A percentile compares a stretch with the other conserved stretches of the same genome.
Conservation (phyloP, 1,284 basidiomycete species). For the Sanghuangporus weigelae region DNA sequence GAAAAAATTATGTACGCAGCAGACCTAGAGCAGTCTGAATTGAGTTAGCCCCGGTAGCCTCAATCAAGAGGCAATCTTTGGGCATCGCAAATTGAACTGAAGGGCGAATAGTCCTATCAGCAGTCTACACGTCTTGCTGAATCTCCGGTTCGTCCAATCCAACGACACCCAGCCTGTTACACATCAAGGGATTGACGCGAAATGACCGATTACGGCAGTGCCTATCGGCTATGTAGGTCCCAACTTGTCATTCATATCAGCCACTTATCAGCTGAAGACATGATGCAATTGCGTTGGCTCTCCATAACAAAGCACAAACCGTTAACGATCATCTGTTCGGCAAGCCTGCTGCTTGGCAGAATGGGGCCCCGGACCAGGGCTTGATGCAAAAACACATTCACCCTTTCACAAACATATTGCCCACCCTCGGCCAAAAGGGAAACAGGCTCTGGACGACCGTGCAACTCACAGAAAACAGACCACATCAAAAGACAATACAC, state of each 20-base stretch:
- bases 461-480: not conserved
- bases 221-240: too few relatives aligned
- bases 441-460: not conserved
- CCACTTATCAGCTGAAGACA: too few relatives aligned
- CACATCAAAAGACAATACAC: not conserved
- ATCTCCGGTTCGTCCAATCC: not conserved
- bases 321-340: too few relatives aligned
- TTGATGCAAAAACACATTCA: not conserved
- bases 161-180: not conserved
- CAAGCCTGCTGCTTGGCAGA: too few relatives aligned
- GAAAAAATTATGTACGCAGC: conserved; percentile 2
- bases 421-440: not conserved
- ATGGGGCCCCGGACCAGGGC: not conserved
- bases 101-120: not conserved
- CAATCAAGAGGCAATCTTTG: not conserved
- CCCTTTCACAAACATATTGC: too few relatives aligned
- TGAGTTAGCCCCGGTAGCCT: not conserved
- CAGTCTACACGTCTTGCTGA: not conserved
- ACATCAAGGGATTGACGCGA: too few relatives aligned
- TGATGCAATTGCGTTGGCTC: too few relatives aligned
- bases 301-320: too few relatives aligned
- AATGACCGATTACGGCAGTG: too few relatives aligned
- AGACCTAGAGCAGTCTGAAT: conserved; percentile 6
- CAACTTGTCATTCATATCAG: too few relatives aligned
- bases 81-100: conserved; percentile 3